phyloP scores from a whole-genome alignment of 441 rosid genomes.

The Gossypium schwendimanii region DNA sequence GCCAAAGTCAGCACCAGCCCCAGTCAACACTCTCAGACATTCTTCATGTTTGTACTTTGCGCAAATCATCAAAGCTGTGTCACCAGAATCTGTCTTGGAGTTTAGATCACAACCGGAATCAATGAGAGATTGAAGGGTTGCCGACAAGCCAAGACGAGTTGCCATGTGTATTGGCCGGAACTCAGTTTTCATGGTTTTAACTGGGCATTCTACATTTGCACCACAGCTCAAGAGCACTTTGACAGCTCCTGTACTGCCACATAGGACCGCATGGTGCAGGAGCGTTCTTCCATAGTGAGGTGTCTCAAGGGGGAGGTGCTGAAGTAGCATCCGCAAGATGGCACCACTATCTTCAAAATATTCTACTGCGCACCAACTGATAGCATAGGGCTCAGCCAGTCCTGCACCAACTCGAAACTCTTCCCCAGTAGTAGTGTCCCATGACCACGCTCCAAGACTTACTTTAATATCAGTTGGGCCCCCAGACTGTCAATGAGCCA shows the following conservation, averaged over 20 bases:
- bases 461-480: slow-evolving; percentile 46
- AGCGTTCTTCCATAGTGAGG: slow-evolving; percentile 72
- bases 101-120: slow-evolving; percentile 57
- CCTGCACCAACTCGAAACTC: slow-evolving; percentile 94
- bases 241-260: slow-evolving; percentile 65
- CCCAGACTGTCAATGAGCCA: slow-evolving; percentile 46
- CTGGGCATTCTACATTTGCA: slow-evolving; percentile 50
- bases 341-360: slow-evolving; percentile 78
- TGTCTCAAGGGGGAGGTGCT: slow-evolving; percentile 33
- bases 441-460: slow-evolving; percentile 92
- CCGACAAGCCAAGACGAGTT: slow-evolving; percentile 54
- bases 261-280: slow-evolving; percentile 89
- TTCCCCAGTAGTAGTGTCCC: slow-evolving; percentile 85
- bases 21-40: slow-evolving; percentile 51
- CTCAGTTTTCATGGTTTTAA: slow-evolving; percentile 41
- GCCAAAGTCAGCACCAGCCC: slow-evolving; percentile 84
- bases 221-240: slow-evolving; percentile 59
- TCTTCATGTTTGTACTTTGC: slow-evolving; percentile 51
- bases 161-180: slow-evolving; percentile 81
- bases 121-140: slow-evolving; percentile 45
- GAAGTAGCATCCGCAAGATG: slow-evolving; percentile 61
- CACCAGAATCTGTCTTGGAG: slow-evolving; percentile 64
- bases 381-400: slow-evolving; percentile 80
- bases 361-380: slow-evolving; percentile 93
- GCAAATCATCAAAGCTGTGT: slow-evolving; percentile 72